phyloP scores from a whole-genome alignment of 2,329 filamentous ascomycete genomes.

The Leptodontidium sp. region DNA sequence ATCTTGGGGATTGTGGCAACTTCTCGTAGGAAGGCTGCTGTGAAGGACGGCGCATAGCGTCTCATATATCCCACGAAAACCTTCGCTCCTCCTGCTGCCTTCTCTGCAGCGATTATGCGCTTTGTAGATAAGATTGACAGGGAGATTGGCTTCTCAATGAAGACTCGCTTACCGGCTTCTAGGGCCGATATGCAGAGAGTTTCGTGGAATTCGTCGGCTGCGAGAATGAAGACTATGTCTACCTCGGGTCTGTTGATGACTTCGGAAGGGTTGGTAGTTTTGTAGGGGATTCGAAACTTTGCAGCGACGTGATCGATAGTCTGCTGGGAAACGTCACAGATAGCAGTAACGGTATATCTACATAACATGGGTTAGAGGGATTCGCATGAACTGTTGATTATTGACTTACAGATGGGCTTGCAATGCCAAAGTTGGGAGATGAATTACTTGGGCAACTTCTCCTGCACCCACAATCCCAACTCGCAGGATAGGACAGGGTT shows the following conservation, averaged over 20 bases:
- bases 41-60: slow-evolving; percentile 65
- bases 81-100: slow-evolving; percentile 46
- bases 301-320: slow-evolving; percentile 51
- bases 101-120: slow-evolving; percentile 59
- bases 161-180: slow-evolving; percentile 60
- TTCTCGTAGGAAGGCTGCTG: slow-evolving; percentile 60
- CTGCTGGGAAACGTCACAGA: slow-evolving; percentile 51
- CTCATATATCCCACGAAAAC: slow-evolving; percentile 69
- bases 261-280: slow-evolving; percentile 40
- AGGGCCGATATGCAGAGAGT: slow-evolving; percentile 60
- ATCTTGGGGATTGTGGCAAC: slow-evolving; percentile 60
- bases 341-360: slow-evolving; percentile 39
- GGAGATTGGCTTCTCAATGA: slow-evolving; percentile 67
- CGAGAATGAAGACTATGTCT: slow-evolving; percentile 56
- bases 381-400: background rate
- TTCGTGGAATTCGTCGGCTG: slow-evolving; percentile 63
- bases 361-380: background rate
- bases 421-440: slow-evolving; percentile 56
- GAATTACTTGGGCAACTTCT: slow-evolving; percentile 59
- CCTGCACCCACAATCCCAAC: slow-evolving; percentile 52
- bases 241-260: slow-evolving; percentile 28
- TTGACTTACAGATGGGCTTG: slow-evolving; percentile 50
- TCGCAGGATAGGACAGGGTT: slow-evolving; percentile 15
- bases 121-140: slow-evolving; percentile 56
- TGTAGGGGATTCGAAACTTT: slow-evolving; percentile 35